Percentiles rank a stretch among this genome's conserved stretches.
Evolutionary conservation across 768 basidiomycete species (phyloP).

Genomic region (Termitomyces sp.): DNA sequence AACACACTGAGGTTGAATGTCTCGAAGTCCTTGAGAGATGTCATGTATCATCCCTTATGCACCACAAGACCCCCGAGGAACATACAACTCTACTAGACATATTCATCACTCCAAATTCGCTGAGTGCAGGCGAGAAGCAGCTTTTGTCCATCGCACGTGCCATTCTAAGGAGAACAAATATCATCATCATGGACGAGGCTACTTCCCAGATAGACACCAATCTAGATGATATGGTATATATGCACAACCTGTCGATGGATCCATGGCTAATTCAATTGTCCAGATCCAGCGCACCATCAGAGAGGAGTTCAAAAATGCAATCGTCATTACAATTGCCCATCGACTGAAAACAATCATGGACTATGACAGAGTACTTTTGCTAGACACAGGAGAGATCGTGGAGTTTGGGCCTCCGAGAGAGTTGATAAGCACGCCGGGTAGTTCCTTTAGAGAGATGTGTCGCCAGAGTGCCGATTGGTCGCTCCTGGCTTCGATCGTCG

Average conservation of each 20-base stretch:
- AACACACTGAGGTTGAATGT: too few species aligned
- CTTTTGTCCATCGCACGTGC: too few species aligned
- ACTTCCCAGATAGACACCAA: conserved; percentile 69
- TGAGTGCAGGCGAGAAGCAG: too few species aligned
- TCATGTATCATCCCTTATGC: too few species aligned
- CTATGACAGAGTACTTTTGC: conserved; percentile 68
- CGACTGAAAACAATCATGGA: conserved; percentile 72
- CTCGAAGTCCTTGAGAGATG: too few species aligned
- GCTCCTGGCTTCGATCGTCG: conserved; percentile 23
- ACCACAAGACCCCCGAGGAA: too few species aligned
- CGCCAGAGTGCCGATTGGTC: conserved; percentile 52
- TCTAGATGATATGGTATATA: conserved; percentile 58
- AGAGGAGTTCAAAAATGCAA: conserved; percentile 62
- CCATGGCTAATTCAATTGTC: not conserved
- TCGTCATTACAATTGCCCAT: conserved; percentile 84
- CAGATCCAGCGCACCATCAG: conserved; percentile 72
- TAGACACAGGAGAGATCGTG: conserved; percentile 64
- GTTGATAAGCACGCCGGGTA: conserved; percentile 46
- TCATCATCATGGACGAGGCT: too few species aligned
- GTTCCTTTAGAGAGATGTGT: conserved; percentile 67
- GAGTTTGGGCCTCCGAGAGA: conserved; percentile 67
- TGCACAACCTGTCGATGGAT: not conserved
- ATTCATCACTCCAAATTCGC: too few species aligned
- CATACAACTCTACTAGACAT: too few species aligned
- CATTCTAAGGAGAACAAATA: too few species aligned